Conservation (phyloP, 257 asterid species). For the Primulina tabacum region DNA sequence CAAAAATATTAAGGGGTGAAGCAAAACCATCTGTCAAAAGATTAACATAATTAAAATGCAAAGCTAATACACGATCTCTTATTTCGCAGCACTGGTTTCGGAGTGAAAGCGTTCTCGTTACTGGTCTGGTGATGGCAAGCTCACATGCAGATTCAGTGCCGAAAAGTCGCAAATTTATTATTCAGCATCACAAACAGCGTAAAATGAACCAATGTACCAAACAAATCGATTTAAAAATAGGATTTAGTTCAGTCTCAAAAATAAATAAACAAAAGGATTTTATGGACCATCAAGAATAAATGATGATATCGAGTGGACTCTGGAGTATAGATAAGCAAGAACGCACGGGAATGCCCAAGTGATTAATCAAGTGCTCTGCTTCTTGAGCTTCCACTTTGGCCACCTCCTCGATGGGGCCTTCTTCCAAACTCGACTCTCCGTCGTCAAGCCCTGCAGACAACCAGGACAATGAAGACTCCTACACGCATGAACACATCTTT, state of each 20-base stretch:
- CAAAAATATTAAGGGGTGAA: not conserved
- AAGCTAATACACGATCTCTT: too few species aligned
- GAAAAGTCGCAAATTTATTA: too few species aligned
- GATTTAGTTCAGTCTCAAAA: too few species aligned
- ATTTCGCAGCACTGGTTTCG: too few species aligned
- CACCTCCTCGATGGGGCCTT: slow-evolving; percentile 74
- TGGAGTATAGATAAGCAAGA: not conserved
- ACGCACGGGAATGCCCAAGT: slow-evolving; percentile 60
- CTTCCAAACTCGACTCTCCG: slow-evolving; percentile 40
- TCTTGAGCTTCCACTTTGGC: slow-evolving; percentile 71
- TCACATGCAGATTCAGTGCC: too few species aligned
- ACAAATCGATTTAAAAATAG: too few species aligned
- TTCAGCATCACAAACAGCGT: not conserved
- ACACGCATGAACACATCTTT: not conserved
- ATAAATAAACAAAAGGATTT: too few species aligned
- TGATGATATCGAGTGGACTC: not conserved
- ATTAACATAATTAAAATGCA: not conserved
- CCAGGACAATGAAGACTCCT: not conserved
- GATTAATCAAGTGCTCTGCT: slow-evolving; percentile 63
- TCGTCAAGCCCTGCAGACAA: slow-evolving; percentile 37
- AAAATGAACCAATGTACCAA: not conserved
- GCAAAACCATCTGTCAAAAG: not conserved
- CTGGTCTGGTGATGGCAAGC: not conserved
- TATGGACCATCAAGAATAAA: slow-evolving; percentile 4
- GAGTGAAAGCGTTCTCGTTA: not conserved